A percentile compares a stretch with the other conserved stretches of the same genome.
Evolutionary conservation across 2,329 filamentous ascomycete genomes (phyloP).

Genomic region (Fusarium cicatricum): DNA sequence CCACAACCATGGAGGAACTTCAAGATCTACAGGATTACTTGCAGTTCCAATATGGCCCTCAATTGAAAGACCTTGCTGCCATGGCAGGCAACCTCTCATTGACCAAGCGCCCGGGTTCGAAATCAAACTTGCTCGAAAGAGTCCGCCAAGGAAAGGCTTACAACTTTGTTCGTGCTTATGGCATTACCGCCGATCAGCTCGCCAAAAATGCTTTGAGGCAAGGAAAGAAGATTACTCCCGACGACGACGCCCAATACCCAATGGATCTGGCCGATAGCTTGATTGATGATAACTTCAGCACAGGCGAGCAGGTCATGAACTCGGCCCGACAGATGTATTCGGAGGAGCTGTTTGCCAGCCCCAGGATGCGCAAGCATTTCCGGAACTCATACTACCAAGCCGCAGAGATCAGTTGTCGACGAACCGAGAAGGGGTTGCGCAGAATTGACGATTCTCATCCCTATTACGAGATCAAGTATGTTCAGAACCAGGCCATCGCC

Average conservation of each 20-base stretch:
- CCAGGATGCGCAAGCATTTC: slow-evolving; percentile 88
- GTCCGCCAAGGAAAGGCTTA: slow-evolving; percentile 83
- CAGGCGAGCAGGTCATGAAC: slow-evolving; percentile 76
- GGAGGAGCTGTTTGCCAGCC: slow-evolving; percentile 88
- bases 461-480: slow-evolving; percentile 98
- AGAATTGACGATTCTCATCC: slow-evolving; percentile 95
- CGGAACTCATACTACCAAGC: slow-evolving; percentile 83
- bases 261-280: slow-evolving; percentile 87
- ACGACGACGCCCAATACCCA: slow-evolving; percentile 82
- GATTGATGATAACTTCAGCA: slow-evolving; percentile 76
- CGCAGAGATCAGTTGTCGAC: slow-evolving; percentile 84
- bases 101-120: slow-evolving; percentile 82
- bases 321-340: slow-evolving; percentile 88
- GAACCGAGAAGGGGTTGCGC: slow-evolving; percentile 92
- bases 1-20: slow-evolving; percentile 90
- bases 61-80: slow-evolving; percentile 81
- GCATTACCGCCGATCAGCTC: slow-evolving; percentile 87
- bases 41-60: slow-evolving; percentile 88
- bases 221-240: slow-evolving; percentile 81
- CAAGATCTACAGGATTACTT: slow-evolving; percentile 97
- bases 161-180: slow-evolving; percentile 85
- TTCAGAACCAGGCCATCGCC: slow-evolving; percentile 85
- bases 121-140: slow-evolving; percentile 82
- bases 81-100: slow-evolving; percentile 70
- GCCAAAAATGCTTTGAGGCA: slow-evolving; percentile 85